A percentile compares a stretch with the other conserved stretches of the same genome.
Evolutionary conservation across 2,329 filamentous ascomycete species (phyloP).

Genomic region (Tolypocladium pustulatum): DNA sequence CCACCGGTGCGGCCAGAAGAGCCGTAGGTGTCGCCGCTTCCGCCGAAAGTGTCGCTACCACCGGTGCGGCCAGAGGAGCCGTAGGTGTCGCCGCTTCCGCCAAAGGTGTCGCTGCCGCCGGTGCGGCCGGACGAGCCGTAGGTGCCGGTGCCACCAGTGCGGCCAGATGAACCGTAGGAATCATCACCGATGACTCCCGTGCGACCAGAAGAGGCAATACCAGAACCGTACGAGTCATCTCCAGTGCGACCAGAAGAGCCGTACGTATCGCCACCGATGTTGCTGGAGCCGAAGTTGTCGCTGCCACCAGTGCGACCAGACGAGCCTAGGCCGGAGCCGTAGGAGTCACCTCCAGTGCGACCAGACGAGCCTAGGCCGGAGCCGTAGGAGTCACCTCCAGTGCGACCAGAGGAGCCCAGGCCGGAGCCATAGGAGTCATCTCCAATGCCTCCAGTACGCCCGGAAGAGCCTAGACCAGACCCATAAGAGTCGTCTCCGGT

Average conservation of each 20-base stretch:
- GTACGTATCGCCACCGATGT: conserved; percentile 1
- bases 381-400: conserved; percentile 7
- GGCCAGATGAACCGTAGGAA: conserved; percentile 7
- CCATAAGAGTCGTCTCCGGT: background rate
- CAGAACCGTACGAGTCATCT: conserved; percentile 9
- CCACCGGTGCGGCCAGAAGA: background rate
- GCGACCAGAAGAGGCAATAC: conserved; percentile 8
- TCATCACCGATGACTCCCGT: conserved; percentile 3
- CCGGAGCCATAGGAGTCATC: conserved; percentile 12
- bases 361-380: conserved; percentile 10
- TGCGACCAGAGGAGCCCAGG: conserved; percentile 11
- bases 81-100: conserved; percentile 10
- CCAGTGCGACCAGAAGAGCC: conserved; percentile 10
- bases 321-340: conserved; percentile 9
- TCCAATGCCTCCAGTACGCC: conserved; percentile 1
- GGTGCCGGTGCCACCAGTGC: conserved; percentile 5
- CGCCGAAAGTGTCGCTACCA: conserved; percentile 5
- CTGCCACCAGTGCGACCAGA: conserved; percentile 1
- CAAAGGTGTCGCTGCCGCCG: too few species aligned
- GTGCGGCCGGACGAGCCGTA: conserved; percentile 10
- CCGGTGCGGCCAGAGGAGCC: conserved; percentile 13
- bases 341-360: conserved; percentile 5
- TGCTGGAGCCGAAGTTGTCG: background rate
- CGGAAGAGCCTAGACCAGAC: conserved; percentile 8
- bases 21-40: too few species aligned